Conservation (phyloP, 2,329 filamentous ascomycete genomes). For the Aspergillus fischeri region DNA sequence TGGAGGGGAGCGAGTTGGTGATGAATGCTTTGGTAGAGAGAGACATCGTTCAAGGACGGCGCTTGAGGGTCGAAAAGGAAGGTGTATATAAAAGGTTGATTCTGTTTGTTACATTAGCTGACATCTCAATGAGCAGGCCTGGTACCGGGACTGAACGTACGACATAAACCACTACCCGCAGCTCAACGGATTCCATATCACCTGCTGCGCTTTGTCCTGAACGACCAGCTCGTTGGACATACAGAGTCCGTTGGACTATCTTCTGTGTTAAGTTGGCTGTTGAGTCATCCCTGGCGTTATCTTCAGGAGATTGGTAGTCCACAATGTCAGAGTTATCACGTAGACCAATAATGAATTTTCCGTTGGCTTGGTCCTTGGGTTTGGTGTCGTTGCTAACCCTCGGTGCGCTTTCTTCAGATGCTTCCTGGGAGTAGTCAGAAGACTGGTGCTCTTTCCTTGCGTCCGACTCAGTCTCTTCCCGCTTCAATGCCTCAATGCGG, state of each 20-base stretch:
- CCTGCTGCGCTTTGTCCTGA: slow-evolving; percentile 6
- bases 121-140: neutral
- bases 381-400: slow-evolving; percentile 8
- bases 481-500: slow-evolving; percentile 22
- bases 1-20: slow-evolving; percentile 48
- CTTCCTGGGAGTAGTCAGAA: neutral
- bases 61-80: slow-evolving; percentile 46
- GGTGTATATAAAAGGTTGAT: slow-evolving; percentile 50
- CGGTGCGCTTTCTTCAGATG: slow-evolving; percentile 1
- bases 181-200: slow-evolving; percentile 15
- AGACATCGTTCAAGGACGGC: slow-evolving; percentile 36
- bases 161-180: slow-evolving; percentile 42
- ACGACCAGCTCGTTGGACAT: slow-evolving; percentile 26
- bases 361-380: slow-evolving; percentile 21
- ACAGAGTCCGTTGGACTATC: slow-evolving; percentile 34
- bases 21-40: slow-evolving; percentile 47
- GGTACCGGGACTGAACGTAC: slow-evolving; percentile 22
- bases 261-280: slow-evolving; percentile 23
- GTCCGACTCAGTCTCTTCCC: slow-evolving; percentile 9
- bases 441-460: slow-evolving; percentile 1
- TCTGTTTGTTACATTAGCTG: slow-evolving; percentile 21
- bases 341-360: slow-evolving; percentile 42
- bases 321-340: slow-evolving; percentile 37
- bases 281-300: slow-evolving; percentile 17
- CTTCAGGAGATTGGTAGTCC: slow-evolving; percentile 30